Percentiles rank a stretch among this genome's conserved stretches.
Conservation (phyloP, 31 red algal genomes). For the Pterothamnion heteromorphum region DNA sequence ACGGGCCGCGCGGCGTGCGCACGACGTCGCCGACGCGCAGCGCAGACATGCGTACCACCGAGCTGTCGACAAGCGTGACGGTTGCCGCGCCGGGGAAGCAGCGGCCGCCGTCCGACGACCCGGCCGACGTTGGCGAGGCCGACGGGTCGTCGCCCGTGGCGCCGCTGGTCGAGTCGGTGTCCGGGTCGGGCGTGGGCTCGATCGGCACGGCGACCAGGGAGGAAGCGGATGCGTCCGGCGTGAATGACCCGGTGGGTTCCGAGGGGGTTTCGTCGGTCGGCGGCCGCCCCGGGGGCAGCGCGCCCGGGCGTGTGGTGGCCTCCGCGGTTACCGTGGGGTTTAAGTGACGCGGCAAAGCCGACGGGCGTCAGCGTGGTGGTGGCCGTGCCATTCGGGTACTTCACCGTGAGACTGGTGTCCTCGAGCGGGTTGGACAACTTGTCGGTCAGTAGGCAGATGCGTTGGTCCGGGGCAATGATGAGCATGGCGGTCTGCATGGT, state of each 20-base stretch:
- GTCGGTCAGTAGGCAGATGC: slow-evolving; percentile 41
- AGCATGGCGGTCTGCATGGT: slow-evolving; percentile 2
- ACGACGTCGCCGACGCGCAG: slow-evolving; percentile 56
- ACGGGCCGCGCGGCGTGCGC: not conserved
- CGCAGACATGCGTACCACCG: slow-evolving; percentile 34
- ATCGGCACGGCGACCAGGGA: not conserved
- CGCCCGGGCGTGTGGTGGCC: not conserved
- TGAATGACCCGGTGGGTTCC: not conserved
- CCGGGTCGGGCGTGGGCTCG: not conserved
- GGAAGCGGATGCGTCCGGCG: not conserved
- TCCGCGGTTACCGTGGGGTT: not conserved
- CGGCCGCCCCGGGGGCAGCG: not conserved
- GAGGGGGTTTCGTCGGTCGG: not conserved
- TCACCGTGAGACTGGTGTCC: slow-evolving; percentile 14
- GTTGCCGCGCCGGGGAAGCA: slow-evolving; percentile 64
- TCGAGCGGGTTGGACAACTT: not conserved
- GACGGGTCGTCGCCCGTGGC: not conserved
- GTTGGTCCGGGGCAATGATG: slow-evolving; percentile 8
- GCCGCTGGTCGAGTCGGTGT: not conserved
- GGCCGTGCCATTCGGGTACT: not conserved
- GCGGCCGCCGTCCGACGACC: slow-evolving; percentile 14
- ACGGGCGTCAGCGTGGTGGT: not conserved
- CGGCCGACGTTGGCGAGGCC: not conserved
- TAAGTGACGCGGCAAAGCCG: not conserved
- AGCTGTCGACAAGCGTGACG: slow-evolving; percentile 31